These are phyloP conservation scores for Pelargonium cotyledonis DNA, from an alignment of 441 rosid species.

Conservation along the genomic window DNA sequence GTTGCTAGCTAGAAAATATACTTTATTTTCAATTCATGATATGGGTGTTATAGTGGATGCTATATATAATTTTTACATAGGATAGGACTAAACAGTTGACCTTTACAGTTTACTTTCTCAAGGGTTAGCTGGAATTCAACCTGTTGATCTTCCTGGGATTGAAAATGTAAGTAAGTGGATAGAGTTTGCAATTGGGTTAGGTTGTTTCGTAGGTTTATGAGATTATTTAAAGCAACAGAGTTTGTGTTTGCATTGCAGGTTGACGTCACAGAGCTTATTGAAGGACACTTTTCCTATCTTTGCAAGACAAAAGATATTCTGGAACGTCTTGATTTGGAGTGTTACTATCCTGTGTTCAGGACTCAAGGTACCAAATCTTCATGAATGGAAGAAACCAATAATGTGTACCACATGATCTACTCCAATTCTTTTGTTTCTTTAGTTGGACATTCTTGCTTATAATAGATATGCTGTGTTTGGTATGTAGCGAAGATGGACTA, in stretches of 20 bases:
- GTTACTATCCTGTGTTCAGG: conserved; percentile 34
- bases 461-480: too few relatives aligned
- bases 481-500: too few relatives aligned
- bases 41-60: too few relatives aligned
- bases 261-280: conserved; percentile 40
- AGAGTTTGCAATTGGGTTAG: neutral
- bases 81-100: neutral
- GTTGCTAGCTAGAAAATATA: too few relatives aligned
- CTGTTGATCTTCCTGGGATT: conserved; percentile 52
- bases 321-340: conserved; percentile 44
- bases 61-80: too few relatives aligned
- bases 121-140: conserved; percentile 93
- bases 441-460: too few relatives aligned
- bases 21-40: neutral
- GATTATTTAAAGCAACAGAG: neutral
- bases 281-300: conserved; percentile 59
- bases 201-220: neutral
- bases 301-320: conserved; percentile 44
- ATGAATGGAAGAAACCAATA: too few relatives aligned
- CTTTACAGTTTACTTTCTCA: conserved; percentile 57
- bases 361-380: neutral
- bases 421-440: too few relatives aligned
- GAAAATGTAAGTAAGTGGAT: conserved; percentile 50
- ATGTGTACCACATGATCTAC: too few relatives aligned
- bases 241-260: conserved; percentile 29